Percentiles rank a stretch among this genome's conserved stretches.
Conservation (phyloP, 768 basidiomycete species). For the Filobasidium floriforme region DNA sequence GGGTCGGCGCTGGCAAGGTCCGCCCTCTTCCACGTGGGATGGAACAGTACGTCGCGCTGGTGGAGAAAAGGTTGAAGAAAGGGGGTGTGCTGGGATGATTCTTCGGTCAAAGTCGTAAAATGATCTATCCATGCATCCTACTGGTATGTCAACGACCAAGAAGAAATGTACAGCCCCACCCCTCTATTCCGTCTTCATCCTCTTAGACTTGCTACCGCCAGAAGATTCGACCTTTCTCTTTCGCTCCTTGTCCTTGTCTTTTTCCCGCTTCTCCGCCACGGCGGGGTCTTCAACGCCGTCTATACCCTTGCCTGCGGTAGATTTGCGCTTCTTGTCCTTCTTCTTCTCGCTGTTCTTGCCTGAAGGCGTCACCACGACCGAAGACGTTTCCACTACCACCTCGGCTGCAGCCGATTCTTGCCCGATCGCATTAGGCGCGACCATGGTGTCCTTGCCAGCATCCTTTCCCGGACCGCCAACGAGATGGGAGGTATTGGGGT, state of each 20-base stretch:
- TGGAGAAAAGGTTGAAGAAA: constrained; percentile 34
- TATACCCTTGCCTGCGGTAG: not conserved
- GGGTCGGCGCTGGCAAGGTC: constrained; percentile 36
- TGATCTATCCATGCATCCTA: too few species aligned
- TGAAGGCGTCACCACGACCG: too few species aligned
- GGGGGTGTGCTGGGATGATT: not conserved
- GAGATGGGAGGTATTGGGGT: not conserved
- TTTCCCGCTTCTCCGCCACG: constrained; percentile 5
- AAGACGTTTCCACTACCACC: not conserved
- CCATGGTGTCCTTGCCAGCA: not conserved
- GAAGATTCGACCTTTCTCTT: constrained; percentile 4
- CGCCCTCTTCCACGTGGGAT: constrained; percentile 38
- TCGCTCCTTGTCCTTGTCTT: constrained; percentile 1
- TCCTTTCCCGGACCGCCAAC: not conserved
- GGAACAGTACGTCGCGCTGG: constrained; percentile 39
- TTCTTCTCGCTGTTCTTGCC: constrained; percentile 2
- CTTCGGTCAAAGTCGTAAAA: too few species aligned
- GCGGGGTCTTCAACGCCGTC: not conserved
- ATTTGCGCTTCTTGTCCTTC: constrained; percentile 11
- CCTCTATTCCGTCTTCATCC: not conserved
- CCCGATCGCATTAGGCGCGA: not conserved
- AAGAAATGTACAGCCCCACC: not conserved
- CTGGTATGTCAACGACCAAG: too few species aligned
- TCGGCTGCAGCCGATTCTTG: not conserved
- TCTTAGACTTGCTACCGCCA: not conserved